Percentiles rank a stretch among this genome's conserved stretches.
Evolutionary conservation across 2,329 filamentous ascomycete genomes (phyloP).

Genomic region (Fusarium sp.): DNA sequence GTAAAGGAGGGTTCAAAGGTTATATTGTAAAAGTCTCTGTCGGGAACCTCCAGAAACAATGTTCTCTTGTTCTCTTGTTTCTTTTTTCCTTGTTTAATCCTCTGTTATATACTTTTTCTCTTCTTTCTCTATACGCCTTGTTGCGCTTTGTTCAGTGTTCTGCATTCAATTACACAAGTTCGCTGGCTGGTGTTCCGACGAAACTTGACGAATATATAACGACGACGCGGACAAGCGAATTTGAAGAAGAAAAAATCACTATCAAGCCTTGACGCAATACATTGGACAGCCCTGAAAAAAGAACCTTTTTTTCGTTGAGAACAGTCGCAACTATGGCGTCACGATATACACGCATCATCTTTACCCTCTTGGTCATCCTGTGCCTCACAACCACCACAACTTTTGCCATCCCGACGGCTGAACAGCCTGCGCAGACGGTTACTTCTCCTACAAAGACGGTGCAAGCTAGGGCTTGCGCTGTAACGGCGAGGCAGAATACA

Average conservation of each 20-base stretch:
- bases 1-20: neutral
- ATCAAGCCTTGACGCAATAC: neutral
- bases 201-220: constrained; percentile 18
- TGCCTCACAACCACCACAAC: constrained; percentile 8
- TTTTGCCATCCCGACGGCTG: constrained; percentile 19
- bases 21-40: constrained; percentile 22
- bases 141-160: constrained; percentile 20
- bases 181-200: neutral
- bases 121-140: constrained; percentile 2
- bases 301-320: neutral
- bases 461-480: neutral
- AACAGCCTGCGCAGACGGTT: constrained; percentile 13
- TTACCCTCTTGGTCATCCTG: constrained; percentile 11
- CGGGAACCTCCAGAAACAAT: neutral
- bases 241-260: neutral
- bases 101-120: neutral
- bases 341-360: constrained; percentile 1
- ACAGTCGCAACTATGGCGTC: constrained; percentile 13
- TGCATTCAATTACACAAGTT: neutral
- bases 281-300: neutral
- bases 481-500: constrained; percentile 21
- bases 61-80: neutral
- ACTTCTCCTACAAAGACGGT: neutral
- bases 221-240: neutral
- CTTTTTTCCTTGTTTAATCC: neutral